phyloP scores from a whole-genome alignment of 2,329 filamentous ascomycete species.

The Cyclaneusma minus region DNA sequence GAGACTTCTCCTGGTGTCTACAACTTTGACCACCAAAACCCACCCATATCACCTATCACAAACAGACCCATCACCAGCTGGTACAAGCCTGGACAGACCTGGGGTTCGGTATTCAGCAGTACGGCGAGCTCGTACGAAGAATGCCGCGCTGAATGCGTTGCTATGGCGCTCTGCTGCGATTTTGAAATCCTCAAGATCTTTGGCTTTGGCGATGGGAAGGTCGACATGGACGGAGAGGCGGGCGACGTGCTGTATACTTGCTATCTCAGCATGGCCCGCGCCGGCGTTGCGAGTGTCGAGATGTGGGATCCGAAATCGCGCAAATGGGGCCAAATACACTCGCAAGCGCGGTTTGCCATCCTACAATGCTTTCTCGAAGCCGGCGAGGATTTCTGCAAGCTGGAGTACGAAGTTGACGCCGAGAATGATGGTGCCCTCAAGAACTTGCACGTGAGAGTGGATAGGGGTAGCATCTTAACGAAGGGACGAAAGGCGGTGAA shows the following conservation, averaged over 20 bases:
- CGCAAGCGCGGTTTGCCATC: slow-evolving; percentile 83
- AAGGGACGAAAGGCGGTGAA: slow-evolving; percentile 71
- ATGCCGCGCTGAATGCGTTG: slow-evolving; percentile 85
- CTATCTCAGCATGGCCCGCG: slow-evolving; percentile 87
- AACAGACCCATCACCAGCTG: slow-evolving; percentile 65
- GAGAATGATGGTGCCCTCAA: slow-evolving; percentile 56
- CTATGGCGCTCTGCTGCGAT: slow-evolving; percentile 81
- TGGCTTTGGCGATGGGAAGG: slow-evolving; percentile 66
- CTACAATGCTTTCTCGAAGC: slow-evolving; percentile 73
- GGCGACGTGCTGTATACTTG: slow-evolving; percentile 78
- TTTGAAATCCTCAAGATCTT: slow-evolving; percentile 84
- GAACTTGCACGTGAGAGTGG: slow-evolving; percentile 68
- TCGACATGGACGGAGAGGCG: slow-evolving; percentile 58
- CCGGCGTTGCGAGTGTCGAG: slow-evolving; percentile 77
- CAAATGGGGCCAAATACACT: slow-evolving; percentile 90
- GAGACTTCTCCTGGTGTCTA: slow-evolving; percentile 68
- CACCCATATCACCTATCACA: slow-evolving; percentile 66
- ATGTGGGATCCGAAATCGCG: slow-evolving; percentile 85
- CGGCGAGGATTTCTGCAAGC: slow-evolving; percentile 71
- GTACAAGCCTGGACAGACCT: slow-evolving; percentile 93
- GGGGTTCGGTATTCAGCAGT: slow-evolving; percentile 81
- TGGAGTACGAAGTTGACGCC: slow-evolving; percentile 60
- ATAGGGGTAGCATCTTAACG: slow-evolving; percentile 74
- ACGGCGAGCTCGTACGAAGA: slow-evolving; percentile 86
- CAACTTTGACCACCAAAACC: slow-evolving; percentile 78